phyloP scores from a whole-genome alignment of 108 stramenopile species.

The Parietichytrium sp. region DNA sequence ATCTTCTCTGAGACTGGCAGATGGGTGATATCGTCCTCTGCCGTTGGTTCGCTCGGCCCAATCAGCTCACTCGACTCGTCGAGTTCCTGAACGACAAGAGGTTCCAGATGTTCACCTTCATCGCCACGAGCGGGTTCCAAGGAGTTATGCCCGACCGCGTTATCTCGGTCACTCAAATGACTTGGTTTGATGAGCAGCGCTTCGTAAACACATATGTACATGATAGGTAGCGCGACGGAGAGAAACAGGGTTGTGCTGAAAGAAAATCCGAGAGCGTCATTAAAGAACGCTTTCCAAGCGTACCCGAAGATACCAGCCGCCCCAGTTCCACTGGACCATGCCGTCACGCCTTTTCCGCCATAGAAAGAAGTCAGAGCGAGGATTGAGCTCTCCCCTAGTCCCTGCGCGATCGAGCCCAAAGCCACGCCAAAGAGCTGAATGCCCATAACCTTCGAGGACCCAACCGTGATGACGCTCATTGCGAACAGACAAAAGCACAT shows the following conservation, averaged over 20 bases:
- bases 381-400: conserved; percentile 31
- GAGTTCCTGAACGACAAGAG: no score
- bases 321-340: conserved; percentile 77
- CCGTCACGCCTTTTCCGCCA: conserved; percentile 57
- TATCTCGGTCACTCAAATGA: neutral
- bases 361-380: neutral
- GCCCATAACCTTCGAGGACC: neutral
- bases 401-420: conserved; percentile 3
- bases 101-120: no score
- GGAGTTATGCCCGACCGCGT: no score
- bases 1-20: neutral
- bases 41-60: neutral
- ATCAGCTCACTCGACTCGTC: no score
- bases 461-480: neutral
- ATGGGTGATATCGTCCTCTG: neutral
- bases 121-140: no score
- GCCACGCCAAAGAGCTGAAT: neutral
- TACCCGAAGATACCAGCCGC: conserved; percentile 74
- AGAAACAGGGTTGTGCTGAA: conserved; percentile 27
- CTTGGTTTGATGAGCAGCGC: neutral
- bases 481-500: neutral
- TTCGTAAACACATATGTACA: neutral
- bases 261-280: conserved; percentile 56
- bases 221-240: neutral
- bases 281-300: conserved; percentile 60